Percentiles rank a stretch among this genome's conserved stretches.
Evolutionary conservation across 164 flowering plant species (phyloP).

Genomic region (Brasenia schreberi): DNA sequence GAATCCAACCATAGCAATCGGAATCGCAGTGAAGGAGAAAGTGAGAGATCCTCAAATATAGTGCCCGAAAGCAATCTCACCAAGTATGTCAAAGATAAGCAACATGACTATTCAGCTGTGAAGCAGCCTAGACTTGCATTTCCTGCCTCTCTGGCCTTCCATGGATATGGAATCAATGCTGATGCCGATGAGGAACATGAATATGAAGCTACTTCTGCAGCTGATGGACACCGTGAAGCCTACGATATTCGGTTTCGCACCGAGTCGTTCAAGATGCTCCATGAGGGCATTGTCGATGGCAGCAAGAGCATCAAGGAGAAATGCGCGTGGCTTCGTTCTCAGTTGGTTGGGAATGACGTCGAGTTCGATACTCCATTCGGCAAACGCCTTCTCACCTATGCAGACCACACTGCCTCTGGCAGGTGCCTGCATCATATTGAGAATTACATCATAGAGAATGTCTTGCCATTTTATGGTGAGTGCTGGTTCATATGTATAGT

Average conservation of each 20-base stretch:
- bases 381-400: slow-evolving; percentile 6
- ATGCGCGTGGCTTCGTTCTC: slow-evolving; percentile 6
- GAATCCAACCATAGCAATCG: not conserved
- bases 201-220: not conserved
- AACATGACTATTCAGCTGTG: too few relatives aligned
- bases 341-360: not conserved
- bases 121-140: not conserved
- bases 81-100: too few relatives aligned
- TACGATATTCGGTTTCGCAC: not conserved
- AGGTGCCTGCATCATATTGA: slow-evolving; percentile 11
- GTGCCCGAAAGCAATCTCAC: not conserved
- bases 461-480: slow-evolving; percentile 11
- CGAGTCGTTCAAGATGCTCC: not conserved
- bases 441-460: slow-evolving; percentile 6
- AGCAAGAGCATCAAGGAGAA: slow-evolving; percentile 2
- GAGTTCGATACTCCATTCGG: slow-evolving; percentile 9
- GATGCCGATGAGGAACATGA: not conserved
- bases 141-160: not conserved
- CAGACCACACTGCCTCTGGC: slow-evolving; percentile 13
- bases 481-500: not conserved
- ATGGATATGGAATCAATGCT: too few relatives aligned
- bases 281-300: not conserved
- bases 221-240: not conserved
- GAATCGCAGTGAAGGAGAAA: not conserved
- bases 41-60: not conserved